Evolutionary conservation across 768 basidiomycete genomes (phyloP).

Genomic region (Podaxis sp.): DNA sequence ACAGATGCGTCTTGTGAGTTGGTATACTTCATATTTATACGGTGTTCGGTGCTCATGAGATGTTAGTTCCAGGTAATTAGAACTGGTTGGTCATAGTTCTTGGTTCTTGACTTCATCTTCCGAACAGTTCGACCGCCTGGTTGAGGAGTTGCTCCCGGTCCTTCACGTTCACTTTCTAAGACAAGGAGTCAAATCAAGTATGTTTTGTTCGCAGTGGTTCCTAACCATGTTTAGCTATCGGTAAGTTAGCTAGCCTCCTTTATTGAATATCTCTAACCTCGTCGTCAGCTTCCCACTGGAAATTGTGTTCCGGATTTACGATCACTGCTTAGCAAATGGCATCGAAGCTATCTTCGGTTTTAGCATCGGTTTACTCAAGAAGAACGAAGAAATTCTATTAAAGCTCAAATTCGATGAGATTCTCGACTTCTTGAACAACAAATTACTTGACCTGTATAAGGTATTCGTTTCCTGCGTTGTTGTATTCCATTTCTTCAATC

Average conservation of each 20-base stretch:
- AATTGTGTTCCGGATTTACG: conserved; percentile 94
- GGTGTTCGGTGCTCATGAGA: conserved; percentile 11
- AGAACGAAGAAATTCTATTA: conserved; percentile 79
- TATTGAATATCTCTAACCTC: background rate
- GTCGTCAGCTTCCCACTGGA: conserved; percentile 80
- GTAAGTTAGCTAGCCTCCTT: conserved; percentile 32
- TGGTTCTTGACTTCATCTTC: background rate
- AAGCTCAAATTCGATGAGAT: conserved; percentile 90
- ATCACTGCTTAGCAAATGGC: conserved; percentile 93
- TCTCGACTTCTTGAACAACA: conserved; percentile 74
- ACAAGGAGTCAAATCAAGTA: conserved; percentile 94
- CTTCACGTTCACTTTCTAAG: conserved; percentile 91
- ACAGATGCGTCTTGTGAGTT: conserved; percentile 79
- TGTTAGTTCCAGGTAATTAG: conserved; percentile 55
- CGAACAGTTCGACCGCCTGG: conserved; percentile 81
- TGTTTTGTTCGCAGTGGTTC: conserved; percentile 99
- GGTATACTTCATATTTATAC: conserved; percentile 15
- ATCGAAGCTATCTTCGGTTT: conserved; percentile 98
- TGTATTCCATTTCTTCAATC: conserved; percentile 5
- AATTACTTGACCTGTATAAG: conserved; percentile 81
- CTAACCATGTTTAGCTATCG: conserved; percentile 95
- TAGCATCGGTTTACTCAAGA: conserved; percentile 79
- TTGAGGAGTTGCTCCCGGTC: conserved; percentile 91
- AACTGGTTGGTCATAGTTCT: conserved; percentile 5
- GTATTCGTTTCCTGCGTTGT: conserved; percentile 15